A percentile compares a stretch with the other conserved stretches of the same genome.
Evolutionary conservation across 345 rosid genomes (phyloP).

Genomic region (Toxicodendron radicans): DNA sequence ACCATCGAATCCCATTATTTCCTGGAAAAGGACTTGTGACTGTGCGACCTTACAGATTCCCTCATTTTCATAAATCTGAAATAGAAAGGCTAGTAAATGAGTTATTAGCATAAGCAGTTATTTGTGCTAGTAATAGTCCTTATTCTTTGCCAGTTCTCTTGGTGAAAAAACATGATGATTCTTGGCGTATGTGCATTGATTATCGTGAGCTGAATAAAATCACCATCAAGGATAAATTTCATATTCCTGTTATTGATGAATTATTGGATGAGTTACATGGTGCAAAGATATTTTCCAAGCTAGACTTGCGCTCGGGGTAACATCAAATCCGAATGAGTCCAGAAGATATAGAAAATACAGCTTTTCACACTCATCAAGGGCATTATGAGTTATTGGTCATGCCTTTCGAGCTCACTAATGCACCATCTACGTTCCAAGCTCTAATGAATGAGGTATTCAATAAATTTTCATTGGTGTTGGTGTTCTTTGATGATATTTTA

Average conservation of each 20-base stretch:
- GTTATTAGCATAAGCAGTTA: neutral
- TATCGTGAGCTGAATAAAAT: neutral
- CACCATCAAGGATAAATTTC: conserved; percentile 1
- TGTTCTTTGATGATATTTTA: too few relatives aligned
- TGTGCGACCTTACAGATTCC: conserved; percentile 3
- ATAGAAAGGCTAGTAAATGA: conserved; percentile 3
- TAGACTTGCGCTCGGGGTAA: neutral
- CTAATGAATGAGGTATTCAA: too few relatives aligned
- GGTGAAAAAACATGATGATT: neutral
- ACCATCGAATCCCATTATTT: neutral
- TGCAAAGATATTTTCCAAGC: neutral
- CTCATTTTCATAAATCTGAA: conserved; percentile 5
- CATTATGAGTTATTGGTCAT: too few relatives aligned
- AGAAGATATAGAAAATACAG: neutral
- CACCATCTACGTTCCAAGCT: neutral
- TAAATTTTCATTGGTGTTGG: too few relatives aligned
- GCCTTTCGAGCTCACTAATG: too few relatives aligned
- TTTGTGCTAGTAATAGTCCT: neutral
- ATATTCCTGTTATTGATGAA: neutral
- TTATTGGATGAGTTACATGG: neutral
- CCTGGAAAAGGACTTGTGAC: neutral
- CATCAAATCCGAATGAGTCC: neutral
- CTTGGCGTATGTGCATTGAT: neutral
- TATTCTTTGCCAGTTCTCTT: too few relatives aligned
- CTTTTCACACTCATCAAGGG: neutral